A percentile compares a stretch with the other conserved stretches of the same genome.
These are phyloP conservation scores for Verticillium albo-atrum DNA, from an alignment of 2,329 filamentous ascomycete genomes.

Conservation along the genomic window DNA sequence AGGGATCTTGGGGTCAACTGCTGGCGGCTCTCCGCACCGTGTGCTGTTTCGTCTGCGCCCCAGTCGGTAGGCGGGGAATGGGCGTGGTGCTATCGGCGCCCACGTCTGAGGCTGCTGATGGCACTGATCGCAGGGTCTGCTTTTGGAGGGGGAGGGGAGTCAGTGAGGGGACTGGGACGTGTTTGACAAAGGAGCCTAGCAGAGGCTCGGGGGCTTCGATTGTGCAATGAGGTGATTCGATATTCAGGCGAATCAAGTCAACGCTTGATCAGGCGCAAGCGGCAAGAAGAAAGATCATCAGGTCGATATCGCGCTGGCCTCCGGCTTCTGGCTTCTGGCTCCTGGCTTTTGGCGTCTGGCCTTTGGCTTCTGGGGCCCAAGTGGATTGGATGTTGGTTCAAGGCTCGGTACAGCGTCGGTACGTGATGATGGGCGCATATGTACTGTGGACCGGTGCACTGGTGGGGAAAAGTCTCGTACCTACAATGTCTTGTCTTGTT, in stretches of 20 bases:
- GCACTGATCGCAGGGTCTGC: background rate
- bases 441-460: background rate
- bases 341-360: background rate
- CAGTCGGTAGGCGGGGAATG: background rate
- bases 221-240: background rate
- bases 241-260: background rate
- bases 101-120: background rate
- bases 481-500: background rate
- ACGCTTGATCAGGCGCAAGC: background rate
- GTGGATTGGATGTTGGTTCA: background rate
- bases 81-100: slow-evolving; percentile 1
- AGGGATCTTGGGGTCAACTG: background rate
- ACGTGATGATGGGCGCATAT: background rate
- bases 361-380: background rate
- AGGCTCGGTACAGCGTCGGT: background rate
- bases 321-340: background rate
- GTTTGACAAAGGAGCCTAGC: no score
- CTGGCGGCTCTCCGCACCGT: slow-evolving; percentile 1
- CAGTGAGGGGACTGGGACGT: background rate
- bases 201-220: background rate
- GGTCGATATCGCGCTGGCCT: no score
- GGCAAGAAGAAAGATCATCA: no score
- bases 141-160: background rate
- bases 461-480: background rate
- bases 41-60: slow-evolving; percentile 1